Evolutionary conservation across 768 basidiomycete genomes (phyloP).

Genomic region (Russula compacta): DNA sequence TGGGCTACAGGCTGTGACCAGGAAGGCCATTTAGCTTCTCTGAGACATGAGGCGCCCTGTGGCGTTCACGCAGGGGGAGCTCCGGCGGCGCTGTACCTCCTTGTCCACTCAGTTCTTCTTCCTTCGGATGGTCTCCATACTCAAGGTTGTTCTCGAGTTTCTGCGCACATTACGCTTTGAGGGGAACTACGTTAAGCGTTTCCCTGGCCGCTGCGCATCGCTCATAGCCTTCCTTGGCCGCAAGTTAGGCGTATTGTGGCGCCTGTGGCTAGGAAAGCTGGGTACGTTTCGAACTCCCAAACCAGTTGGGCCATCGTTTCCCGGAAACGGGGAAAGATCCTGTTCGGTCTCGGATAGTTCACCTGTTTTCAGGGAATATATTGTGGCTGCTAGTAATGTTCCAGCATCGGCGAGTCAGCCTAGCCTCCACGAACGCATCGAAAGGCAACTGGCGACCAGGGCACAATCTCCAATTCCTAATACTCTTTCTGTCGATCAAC

Average conservation of each 20-base stretch:
- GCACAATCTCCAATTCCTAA: background rate
- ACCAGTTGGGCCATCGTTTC: background rate
- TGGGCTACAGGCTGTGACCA: no score
- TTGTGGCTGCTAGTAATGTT: background rate
- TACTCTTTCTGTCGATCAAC: background rate
- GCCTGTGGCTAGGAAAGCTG: background rate
- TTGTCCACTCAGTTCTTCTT: background rate
- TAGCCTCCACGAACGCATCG: background rate
- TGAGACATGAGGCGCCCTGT: background rate
- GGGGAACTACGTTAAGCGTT: background rate
- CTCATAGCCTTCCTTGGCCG: background rate
- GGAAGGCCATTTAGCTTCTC: no score
- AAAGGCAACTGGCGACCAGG: background rate
- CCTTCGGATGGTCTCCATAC: background rate
- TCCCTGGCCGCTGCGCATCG: background rate
- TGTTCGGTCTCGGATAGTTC: background rate
- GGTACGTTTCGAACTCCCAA: background rate
- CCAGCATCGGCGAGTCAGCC: background rate
- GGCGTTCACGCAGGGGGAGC: background rate
- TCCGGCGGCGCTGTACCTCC: background rate
- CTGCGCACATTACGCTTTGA: background rate
- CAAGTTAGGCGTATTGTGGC: background rate
- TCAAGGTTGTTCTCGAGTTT: background rate
- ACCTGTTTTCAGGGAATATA: background rate
- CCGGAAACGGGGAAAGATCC: background rate